Evolutionary conservation across 805 yeast genomes (phyloP).

Genomic region (Kodamaea nitidulidarum): DNA sequence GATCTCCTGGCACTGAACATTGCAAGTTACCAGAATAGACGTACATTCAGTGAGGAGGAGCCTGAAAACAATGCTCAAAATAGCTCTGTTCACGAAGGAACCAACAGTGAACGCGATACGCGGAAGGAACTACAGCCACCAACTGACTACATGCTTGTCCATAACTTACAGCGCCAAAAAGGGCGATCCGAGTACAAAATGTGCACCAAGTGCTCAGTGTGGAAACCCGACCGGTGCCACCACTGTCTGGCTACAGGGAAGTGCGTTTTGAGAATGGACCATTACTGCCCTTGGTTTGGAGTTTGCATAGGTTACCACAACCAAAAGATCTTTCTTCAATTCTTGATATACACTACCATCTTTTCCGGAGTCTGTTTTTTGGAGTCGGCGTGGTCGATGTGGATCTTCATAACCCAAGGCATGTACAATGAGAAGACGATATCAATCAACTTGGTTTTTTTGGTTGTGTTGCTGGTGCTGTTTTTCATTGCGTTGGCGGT

Average conservation of each 20-base stretch:
- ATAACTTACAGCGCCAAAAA: constrained; percentile 38
- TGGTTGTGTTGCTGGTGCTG: constrained; percentile 56
- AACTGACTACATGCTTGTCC: constrained; percentile 28
- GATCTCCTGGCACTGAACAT: constrained; percentile 13
- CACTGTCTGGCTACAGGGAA: constrained; percentile 49
- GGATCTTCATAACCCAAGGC: constrained; percentile 43
- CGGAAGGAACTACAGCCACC: constrained; percentile 18
- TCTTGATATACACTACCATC: constrained; percentile 50
- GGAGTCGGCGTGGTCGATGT: constrained; percentile 41
- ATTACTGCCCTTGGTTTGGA: constrained; percentile 87
- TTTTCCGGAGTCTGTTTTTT: constrained; percentile 43
- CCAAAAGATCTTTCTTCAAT: constrained; percentile 77
- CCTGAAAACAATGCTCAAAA: neutral
- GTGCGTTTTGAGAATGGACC: constrained; percentile 54
- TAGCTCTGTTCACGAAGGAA: no score
- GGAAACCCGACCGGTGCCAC: constrained; percentile 61
- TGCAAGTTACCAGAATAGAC: constrained; percentile 1
- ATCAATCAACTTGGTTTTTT: constrained; percentile 56
- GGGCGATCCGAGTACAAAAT: constrained; percentile 46
- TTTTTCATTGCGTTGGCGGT: constrained; percentile 39
- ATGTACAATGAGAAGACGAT: constrained; percentile 39
- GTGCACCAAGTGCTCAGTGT: constrained; percentile 49
- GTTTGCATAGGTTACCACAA: constrained; percentile 80
- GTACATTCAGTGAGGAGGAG: no score
- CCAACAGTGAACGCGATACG: no score